Percentiles rank a stretch among this genome's conserved stretches.
These are phyloP conservation scores for Starmerella gropengiesseri DNA, from an alignment of 805 yeast genomes.

Conservation along the genomic window DNA sequence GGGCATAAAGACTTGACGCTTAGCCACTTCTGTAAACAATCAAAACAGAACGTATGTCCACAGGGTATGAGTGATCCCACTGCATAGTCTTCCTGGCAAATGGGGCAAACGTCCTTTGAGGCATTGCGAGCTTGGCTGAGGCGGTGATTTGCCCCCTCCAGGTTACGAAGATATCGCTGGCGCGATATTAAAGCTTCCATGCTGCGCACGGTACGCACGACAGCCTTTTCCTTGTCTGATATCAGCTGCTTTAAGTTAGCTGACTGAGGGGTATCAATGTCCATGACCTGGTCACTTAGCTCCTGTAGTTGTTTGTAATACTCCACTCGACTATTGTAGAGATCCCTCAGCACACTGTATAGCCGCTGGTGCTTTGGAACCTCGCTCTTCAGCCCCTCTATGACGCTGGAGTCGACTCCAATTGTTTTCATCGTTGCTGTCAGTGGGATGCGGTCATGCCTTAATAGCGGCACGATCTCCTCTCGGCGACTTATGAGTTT, in stretches of 20 bases:
- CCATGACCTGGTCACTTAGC: conserved; percentile 69
- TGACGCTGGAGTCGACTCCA: background rate
- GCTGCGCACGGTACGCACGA: conserved; percentile 5
- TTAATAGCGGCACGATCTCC: conserved; percentile 10
- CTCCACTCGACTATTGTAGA: conserved; percentile 68
- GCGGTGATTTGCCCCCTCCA: conserved; percentile 11
- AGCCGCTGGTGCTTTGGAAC: conserved; percentile 37
- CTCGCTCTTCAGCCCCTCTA: conserved; percentile 31
- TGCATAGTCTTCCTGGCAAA: conserved; percentile 61
- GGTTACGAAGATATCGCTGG: conserved; percentile 23
- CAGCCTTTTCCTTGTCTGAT: conserved; percentile 21
- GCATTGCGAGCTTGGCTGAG: conserved; percentile 1
- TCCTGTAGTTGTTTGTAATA: conserved; percentile 79
- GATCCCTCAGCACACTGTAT: conserved; percentile 42
- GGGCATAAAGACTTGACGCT: conserved; percentile 55
- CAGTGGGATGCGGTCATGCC: conserved; percentile 7
- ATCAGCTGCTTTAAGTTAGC: conserved; percentile 23
- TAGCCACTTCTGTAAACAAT: conserved; percentile 71
- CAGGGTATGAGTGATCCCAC: conserved; percentile 77
- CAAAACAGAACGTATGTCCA: conserved; percentile 84
- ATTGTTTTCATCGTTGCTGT: background rate
- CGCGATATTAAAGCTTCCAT: conserved; percentile 16
- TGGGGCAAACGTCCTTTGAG: conserved; percentile 42
- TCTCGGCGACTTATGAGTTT: conserved; percentile 23
- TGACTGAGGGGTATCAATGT: conserved; percentile 32